Evolutionary conservation across 2,329 filamentous ascomycete species (phyloP).

Genomic region (Dothideomycetidae sp.): DNA sequence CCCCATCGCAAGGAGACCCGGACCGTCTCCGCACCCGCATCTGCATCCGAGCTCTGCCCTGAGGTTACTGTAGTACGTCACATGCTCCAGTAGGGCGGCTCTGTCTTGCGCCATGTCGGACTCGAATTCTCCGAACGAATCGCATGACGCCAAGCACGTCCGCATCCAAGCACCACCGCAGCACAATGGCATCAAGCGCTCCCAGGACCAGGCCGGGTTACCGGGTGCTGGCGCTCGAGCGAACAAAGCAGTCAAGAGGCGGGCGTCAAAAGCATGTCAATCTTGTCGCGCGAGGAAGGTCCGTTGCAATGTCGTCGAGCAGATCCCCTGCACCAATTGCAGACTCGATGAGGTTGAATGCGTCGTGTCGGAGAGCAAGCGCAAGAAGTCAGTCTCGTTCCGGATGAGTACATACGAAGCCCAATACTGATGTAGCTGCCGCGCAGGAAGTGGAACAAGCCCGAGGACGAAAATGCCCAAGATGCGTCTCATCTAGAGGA

Average conservation of each 20-base stretch:
- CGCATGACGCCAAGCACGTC: conserved; percentile 1
- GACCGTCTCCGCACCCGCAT: no score
- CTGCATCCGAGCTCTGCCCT: no score
- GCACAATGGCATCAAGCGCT: conserved; percentile 34
- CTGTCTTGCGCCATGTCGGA: conserved; percentile 7
- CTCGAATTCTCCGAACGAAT: conserved; percentile 5
- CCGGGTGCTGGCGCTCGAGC: conserved; percentile 32
- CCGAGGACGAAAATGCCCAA: conserved; percentile 10
- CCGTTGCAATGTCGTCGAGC: conserved; percentile 82
- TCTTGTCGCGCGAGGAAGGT: conserved; percentile 83
- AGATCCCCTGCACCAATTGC: conserved; percentile 77
- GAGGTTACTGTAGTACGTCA: no score
- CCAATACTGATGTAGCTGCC: not conserved
- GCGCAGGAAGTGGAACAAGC: conserved; percentile 23
- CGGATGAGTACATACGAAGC: not conserved
- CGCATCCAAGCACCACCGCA: not conserved
- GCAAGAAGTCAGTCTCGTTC: conserved; percentile 58
- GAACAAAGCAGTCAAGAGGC: conserved; percentile 55
- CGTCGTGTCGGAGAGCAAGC: conserved; percentile 55
- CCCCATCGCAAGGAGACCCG: no score
- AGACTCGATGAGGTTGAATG: conserved; percentile 67
- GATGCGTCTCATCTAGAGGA: conserved; percentile 1
- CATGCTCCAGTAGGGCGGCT: not conserved
- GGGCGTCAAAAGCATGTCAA: conserved; percentile 83
- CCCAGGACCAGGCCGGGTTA: conserved; percentile 42